These are phyloP conservation scores for Solanum pinnatisectum DNA, from an alignment of 257 asterid genomes.

Conservation along the genomic window DNA sequence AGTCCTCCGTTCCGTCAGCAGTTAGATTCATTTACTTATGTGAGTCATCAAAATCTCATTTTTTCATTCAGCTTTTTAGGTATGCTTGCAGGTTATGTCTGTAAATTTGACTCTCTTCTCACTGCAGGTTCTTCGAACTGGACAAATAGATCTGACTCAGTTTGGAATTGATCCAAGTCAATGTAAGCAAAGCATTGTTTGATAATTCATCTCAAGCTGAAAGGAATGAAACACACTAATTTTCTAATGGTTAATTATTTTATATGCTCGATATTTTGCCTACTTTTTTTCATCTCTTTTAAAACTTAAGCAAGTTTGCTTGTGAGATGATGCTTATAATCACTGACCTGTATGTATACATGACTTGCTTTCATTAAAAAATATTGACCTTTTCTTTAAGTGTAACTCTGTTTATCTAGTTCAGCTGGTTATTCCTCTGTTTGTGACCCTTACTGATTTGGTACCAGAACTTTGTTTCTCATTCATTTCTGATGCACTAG, in stretches of 20 bases:
- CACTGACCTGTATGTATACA: background rate
- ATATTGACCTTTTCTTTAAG: background rate
- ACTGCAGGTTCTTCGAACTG: slow-evolving; percentile 81
- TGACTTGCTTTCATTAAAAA: background rate
- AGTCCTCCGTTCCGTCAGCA: slow-evolving; percentile 95
- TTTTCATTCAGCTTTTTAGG: background rate
- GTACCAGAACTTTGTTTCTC: background rate
- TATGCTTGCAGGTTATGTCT: background rate
- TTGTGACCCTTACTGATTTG: background rate
- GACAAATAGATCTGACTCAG: slow-evolving; percentile 82
- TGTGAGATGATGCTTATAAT: background rate
- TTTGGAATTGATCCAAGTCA: slow-evolving; percentile 87
- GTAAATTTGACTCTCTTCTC: slow-evolving; percentile 2
- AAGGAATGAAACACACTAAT: background rate
- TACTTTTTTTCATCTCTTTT: background rate
- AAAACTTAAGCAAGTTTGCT: background rate
- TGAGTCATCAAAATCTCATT: slow-evolving; percentile 20
- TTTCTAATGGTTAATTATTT: background rate
- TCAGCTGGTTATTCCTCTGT: background rate
- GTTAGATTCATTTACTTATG: slow-evolving; percentile 90
- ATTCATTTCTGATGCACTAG: background rate
- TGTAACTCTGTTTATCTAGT: background rate
- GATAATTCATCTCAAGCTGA: background rate
- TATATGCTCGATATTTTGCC: background rate
- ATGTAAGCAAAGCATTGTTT: slow-evolving; percentile 37